Conservation (phyloP, 1,139 yeast species). For the Geotrichum siamense region DNA sequence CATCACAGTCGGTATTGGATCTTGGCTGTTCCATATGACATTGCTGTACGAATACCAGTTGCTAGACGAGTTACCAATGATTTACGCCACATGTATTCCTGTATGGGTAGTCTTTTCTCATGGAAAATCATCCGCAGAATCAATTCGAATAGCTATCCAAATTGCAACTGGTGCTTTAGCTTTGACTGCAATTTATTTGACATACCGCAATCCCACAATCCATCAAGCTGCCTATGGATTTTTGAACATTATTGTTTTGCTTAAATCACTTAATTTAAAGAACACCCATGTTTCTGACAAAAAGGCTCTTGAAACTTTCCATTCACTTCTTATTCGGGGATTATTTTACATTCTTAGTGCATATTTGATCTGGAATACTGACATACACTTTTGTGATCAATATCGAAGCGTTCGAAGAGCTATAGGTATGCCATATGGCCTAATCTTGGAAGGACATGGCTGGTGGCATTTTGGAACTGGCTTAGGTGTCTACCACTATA, state of each 20-base stretch:
- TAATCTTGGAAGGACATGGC: conserved; percentile 85
- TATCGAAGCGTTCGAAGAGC: conserved; percentile 58
- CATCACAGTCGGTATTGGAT: conserved; percentile 81
- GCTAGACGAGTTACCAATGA: conserved; percentile 95
- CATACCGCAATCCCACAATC: conserved; percentile 71
- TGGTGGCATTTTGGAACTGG: conserved; percentile 97
- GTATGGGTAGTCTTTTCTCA: conserved; percentile 83
- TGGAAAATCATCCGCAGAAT: conserved; percentile 38
- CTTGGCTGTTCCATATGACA: conserved; percentile 96
- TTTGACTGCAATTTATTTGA: conserved; percentile 55
- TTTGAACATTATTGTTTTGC: conserved; percentile 55
- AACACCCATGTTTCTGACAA: conserved; percentile 45
- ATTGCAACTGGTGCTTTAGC: conserved; percentile 43
- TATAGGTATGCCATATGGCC: conserved; percentile 80
- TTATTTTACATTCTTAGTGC: conserved; percentile 62
- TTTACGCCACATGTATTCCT: conserved; percentile 93
- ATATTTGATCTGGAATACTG: conserved; percentile 77
- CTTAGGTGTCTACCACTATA: conserved; percentile 64
- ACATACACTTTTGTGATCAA: conserved; percentile 64
- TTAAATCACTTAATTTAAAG: conserved; percentile 48
- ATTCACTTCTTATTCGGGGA: conserved; percentile 52
- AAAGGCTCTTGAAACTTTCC: conserved; percentile 43
- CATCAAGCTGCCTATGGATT: conserved; percentile 76
- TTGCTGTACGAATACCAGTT: conserved; percentile 79
- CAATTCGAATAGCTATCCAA: conserved; percentile 32